Base-by-base conservation (phyloP, 2,329 filamentous ascomycete genomes). In the Rhinocladiella mackenziei region DNA sequence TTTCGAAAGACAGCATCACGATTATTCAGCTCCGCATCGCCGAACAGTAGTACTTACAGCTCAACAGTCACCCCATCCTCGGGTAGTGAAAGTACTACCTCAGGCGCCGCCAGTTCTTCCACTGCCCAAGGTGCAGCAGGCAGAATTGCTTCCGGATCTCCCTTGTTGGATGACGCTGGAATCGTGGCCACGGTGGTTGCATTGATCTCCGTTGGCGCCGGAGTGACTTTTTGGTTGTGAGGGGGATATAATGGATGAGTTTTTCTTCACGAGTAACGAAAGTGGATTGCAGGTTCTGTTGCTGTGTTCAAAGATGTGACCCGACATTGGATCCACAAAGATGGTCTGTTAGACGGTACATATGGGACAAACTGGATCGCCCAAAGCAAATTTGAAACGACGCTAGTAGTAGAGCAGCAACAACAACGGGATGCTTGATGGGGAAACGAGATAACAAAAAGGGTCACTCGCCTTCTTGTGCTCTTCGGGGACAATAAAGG, bases 1-100 rank as follows among this genome's bases (percentile, higher is more conserved):
- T 53, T 44, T 49, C 51, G 36, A 48, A 43, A 48, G 51, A 49
- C 45, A 54, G 48, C 45, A 49, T 54, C 35, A 51, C 51, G 19
- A 46, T 50, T 34, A 38, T 10, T 18, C 13, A 29, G 35, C 19
- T 50, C 51, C 18, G 35, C 36, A 33, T 41, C 43, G 47, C 49
- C 48, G 41, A 38, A 30, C 50, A 50, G 54, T 50, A 45, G 41
- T 51, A 48, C 45, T 48, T 53, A 50, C 41, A 50, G 40, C 26
- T 54, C 53, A 26, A 46, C 50, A 41, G 52, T 39, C 18, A 49
- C 37, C 33, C 30, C 49, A 11, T 45, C 46, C 13, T 34, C 38
- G 7, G 25, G 19, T 34, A 28, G 26, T 30, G 36, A n/a, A 32
- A 36, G 29, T 33, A 46, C 23, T 9, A 18, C 47, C 14, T 43